Evolutionary conservation across 352 stramenopile species (phyloP), one percentile per base, ranked within the genome.

Genomic region (Globisporangium alternatum): DNA sequence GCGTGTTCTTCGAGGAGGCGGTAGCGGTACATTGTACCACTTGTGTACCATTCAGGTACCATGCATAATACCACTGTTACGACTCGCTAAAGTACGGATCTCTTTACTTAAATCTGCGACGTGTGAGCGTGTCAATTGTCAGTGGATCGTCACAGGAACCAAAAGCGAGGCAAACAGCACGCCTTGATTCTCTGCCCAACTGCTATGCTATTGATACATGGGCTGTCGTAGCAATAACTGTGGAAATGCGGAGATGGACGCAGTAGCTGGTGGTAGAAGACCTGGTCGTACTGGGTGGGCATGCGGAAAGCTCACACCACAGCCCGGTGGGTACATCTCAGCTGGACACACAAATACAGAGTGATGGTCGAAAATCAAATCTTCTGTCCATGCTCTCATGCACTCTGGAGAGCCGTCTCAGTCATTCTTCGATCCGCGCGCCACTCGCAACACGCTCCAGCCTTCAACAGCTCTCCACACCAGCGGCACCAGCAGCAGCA

Each of bases 351-450:
- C 4, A 52, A 5, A 13, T 5, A 5, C 45, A 52, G 45, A 52
- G 45, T 52, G 45, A 52, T 52, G 45, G 45, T 52, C 45, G 21
- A 52, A 30, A 52, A 52, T 52, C 45, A 52, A 52, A 52, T 52
- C 44, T 52, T 52, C 15, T 44, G 10, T 3, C 39, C 10, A 44
- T 19, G 8, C 31, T 37, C 6, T 48, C 43, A 30, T 30, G 45
- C 45, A 13, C 43, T 25, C n/a, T 19, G 6, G 7, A 22, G 25
- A 57, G 33, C 51, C 30, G 48, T 30, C 30, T 57, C 35, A 4
- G 35, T 47, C 52, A 58, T 58, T 58, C n/a, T 17, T 15, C 52
- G 19, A 45, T 58, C 52, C 52, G 31, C 30, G 52, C 52, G 22
- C 31, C 52, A 21, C 15, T 19, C 31, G 31, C 31, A 58, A 21